Base-by-base conservation (phyloP, 2,329 filamentous ascomycete genomes). In the Cryoendolithus antarcticus region DNA sequence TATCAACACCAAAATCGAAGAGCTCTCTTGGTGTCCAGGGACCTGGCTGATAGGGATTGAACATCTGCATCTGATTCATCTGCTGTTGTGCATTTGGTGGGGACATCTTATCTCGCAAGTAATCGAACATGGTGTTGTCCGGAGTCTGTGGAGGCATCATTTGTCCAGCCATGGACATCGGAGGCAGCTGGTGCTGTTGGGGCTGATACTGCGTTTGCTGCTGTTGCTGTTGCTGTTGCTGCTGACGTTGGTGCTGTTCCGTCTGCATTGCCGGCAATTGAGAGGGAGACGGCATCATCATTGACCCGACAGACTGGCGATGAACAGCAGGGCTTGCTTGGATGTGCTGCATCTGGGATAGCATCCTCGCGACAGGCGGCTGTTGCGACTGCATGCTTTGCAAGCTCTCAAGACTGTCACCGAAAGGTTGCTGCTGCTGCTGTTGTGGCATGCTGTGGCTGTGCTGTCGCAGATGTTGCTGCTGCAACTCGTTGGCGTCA, bases 1-100 rank as follows among this genome's bases (percentile, higher is more conserved):
- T 60, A 39, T 67, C 59, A 10, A 66, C 61, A 34, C 60, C 63
- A 41, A 63, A 61, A 35, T 66, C 65, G 45, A 66, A 57, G 7
- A 65, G 54, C 7, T 65, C 63, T 13, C 63, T 60, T 9, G 65
- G 64, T 4, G 63, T 66, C 46, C 57, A 61, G 27, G 62, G 59
- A 4, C 62, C 63, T 36, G 42, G 41, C 28, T 46, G 34, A 33
- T 55, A 53, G 30, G 52, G 54, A 39, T 56, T 52, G 11, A 55
- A 47, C 4, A 51, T 46, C 36, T 58, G 54, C 9, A 56, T 34
- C 29, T 45, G 40, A 24, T 43, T 38, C 11, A 35, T 43, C 13
- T 45, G 46, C 12, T 45, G 41, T 30, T 47, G 47, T 10, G 30
- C 44, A 6, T 30, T 38, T 3, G 46, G 42, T 9, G 50, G 48